phyloP scores from a whole-genome alignment of 441 rosid species.

The Adansonia rubrostipa region DNA sequence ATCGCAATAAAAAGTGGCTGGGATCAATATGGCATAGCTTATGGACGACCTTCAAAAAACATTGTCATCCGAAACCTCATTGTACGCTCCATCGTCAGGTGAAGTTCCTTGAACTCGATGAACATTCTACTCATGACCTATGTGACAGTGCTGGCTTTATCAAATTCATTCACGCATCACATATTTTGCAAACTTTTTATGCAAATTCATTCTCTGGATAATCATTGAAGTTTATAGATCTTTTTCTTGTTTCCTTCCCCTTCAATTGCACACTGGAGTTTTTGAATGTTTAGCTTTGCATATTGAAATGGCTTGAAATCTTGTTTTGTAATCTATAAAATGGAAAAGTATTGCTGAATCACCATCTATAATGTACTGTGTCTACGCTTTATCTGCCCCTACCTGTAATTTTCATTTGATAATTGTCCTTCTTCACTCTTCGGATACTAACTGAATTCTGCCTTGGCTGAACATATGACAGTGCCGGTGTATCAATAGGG shows the following conservation, averaged over 20 bases:
- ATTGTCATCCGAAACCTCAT: slow-evolving; percentile 82
- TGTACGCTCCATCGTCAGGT: slow-evolving; percentile 95
- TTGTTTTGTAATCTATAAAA: not conserved
- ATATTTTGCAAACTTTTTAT: not conserved
- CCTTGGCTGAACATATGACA: slow-evolving; percentile 40
- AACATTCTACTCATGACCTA: slow-evolving; percentile 15
- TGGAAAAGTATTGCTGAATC: not conserved
- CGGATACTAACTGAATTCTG: not conserved
- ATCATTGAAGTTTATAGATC: not conserved
- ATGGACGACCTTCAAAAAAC: slow-evolving; percentile 78
- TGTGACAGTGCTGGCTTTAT: slow-evolving; percentile 77
- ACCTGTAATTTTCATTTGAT: not conserved
- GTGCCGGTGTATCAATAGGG: slow-evolving; percentile 93
- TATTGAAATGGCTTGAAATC: not conserved
- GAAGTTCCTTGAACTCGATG: slow-evolving; percentile 26
- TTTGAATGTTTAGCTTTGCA: not conserved
- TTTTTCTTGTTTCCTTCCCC: not conserved
- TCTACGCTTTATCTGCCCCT: not conserved
- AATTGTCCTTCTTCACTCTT: slow-evolving; percentile 21
- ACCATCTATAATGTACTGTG: slow-evolving; percentile 1
- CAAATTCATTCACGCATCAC: slow-evolving; percentile 30
- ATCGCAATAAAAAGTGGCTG: slow-evolving; percentile 98
- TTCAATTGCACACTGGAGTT: not conserved
- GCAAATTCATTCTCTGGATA: not conserved
- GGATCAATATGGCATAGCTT: slow-evolving; percentile 97